These are phyloP conservation scores for Euphorbia schlechtendalii DNA, from an alignment of 441 rosid genomes.

Conservation along the genomic window DNA sequence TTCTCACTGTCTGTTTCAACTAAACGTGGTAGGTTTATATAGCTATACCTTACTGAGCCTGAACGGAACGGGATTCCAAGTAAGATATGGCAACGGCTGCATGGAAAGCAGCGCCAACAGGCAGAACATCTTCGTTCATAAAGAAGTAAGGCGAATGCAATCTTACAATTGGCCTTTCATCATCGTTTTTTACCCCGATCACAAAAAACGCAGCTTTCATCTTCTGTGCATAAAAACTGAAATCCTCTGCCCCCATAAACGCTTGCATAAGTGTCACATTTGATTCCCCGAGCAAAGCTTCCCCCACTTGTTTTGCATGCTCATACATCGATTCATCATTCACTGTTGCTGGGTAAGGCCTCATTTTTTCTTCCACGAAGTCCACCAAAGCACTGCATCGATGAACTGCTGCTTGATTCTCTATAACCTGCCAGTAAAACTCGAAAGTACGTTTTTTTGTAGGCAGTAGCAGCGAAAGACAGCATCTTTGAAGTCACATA, in stretches of 20 bases:
- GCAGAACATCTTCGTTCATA: slow-evolving; percentile 21
- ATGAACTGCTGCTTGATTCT: slow-evolving; percentile 24
- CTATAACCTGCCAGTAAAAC: slow-evolving; percentile 8
- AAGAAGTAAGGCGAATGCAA: slow-evolving; percentile 18
- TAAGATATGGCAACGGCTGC: slow-evolving; percentile 26
- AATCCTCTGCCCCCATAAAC: slow-evolving; percentile 19
- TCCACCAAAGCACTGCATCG: slow-evolving; percentile 21
- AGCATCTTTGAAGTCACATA: neutral
- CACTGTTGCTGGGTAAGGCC: slow-evolving; percentile 23
- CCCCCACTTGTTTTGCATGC: slow-evolving; percentile 21
- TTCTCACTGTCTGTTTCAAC: neutral
- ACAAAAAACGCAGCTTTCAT: slow-evolving; percentile 21
- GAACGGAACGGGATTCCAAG: slow-evolving; percentile 7
- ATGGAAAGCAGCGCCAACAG: slow-evolving; percentile 26
- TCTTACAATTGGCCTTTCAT: slow-evolving; percentile 1
- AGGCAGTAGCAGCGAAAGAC: neutral
- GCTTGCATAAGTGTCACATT: slow-evolving; percentile 7
- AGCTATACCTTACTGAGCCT: neutral
- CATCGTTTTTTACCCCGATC: slow-evolving; percentile 12
- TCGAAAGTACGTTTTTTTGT: neutral
- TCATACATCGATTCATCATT: slow-evolving; percentile 22
- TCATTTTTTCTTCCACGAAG: slow-evolving; percentile 19
- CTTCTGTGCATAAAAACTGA: slow-evolving; percentile 22
- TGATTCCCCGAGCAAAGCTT: slow-evolving; percentile 22
- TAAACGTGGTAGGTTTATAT: neutral